Percentiles rank a stretch among this genome's conserved stretches.
These are phyloP conservation scores for Phytopythium vexans DNA, from an alignment of 352 stramenopile genomes.

Conservation along the genomic window DNA sequence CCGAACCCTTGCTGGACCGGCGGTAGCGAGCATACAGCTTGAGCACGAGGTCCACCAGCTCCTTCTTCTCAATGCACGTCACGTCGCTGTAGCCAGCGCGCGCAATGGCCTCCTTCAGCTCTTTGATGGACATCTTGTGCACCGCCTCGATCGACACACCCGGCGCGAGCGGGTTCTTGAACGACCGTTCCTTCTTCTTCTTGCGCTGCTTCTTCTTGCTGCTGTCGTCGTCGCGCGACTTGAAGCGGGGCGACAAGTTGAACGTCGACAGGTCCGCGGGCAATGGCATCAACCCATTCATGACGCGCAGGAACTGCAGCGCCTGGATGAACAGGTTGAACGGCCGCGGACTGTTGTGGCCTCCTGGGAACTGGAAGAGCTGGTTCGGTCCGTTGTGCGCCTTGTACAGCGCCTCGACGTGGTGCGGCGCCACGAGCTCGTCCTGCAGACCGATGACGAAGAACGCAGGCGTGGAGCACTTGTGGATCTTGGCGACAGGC, in stretches of 20 bases:
- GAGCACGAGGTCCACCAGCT: constrained; percentile 80
- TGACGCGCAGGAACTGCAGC: constrained; percentile 76
- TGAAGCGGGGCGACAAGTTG: constrained; percentile 22
- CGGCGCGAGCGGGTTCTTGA: constrained; percentile 62
- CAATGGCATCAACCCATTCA: constrained; percentile 71
- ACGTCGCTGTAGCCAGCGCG: constrained; percentile 69
- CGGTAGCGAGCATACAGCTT: constrained; percentile 74
- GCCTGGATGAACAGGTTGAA: constrained; percentile 79
- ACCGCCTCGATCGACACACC: constrained; percentile 59
- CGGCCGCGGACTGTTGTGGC: constrained; percentile 75
- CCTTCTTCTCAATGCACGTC: constrained; percentile 77
- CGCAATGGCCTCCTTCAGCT: constrained; percentile 75
- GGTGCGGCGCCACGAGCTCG: constrained; percentile 74
- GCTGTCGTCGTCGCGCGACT: constrained; percentile 8
- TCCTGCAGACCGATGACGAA: constrained; percentile 77
- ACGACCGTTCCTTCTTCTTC: constrained; percentile 18
- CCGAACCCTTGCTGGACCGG: constrained; percentile 44
- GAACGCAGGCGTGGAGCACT: constrained; percentile 69
- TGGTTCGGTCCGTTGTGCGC: constrained; percentile 77
- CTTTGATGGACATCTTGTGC: constrained; percentile 70
- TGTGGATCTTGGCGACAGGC: constrained; percentile 65
- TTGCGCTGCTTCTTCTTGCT: constrained; percentile 30
- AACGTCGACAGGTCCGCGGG: constrained; percentile 53
- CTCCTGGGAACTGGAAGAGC: constrained; percentile 74
- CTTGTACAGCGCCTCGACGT: constrained; percentile 70